Percentiles rank a stretch among this genome's conserved stretches.
Evolutionary conservation across 768 basidiomycete species (phyloP).

Genomic region (Pleurotus tuber-regium): DNA sequence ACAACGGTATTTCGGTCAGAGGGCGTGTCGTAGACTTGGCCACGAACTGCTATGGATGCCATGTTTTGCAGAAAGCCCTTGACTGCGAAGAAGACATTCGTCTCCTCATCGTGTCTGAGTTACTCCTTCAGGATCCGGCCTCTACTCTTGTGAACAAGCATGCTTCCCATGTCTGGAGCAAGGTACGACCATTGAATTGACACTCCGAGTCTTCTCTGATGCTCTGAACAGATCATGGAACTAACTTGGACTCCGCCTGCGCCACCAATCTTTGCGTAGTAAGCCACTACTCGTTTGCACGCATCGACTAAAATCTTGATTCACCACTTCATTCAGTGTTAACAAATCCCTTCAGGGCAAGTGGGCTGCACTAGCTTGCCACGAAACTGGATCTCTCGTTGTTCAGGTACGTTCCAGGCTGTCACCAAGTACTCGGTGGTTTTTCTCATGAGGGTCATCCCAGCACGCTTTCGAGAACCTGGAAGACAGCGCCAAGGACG

Average conservation of each 20-base stretch:
- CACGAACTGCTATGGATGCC: slow-evolving; percentile 87
- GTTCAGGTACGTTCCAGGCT: slow-evolving; percentile 59
- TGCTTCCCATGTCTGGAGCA: slow-evolving; percentile 91
- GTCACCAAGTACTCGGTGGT: neutral
- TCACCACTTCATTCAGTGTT: slow-evolving; percentile 45
- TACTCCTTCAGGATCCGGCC: slow-evolving; percentile 80
- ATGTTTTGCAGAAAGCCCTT: slow-evolving; percentile 85
- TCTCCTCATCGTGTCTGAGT: slow-evolving; percentile 78
- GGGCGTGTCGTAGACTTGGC: slow-evolving; percentile 85
- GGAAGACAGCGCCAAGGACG: slow-evolving; percentile 80
- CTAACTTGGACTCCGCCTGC: slow-evolving; percentile 84
- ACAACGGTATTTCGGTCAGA: slow-evolving; percentile 31
- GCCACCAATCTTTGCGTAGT: slow-evolving; percentile 88
- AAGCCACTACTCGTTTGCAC: slow-evolving; percentile 25
- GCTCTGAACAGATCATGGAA: slow-evolving; percentile 72
- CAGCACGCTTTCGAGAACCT: slow-evolving; percentile 86
- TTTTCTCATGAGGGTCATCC: slow-evolving; percentile 6
- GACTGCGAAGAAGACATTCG: slow-evolving; percentile 90
- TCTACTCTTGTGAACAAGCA: slow-evolving; percentile 89
- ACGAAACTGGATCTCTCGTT: slow-evolving; percentile 87
- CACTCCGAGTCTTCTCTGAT: neutral
- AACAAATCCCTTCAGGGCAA: slow-evolving; percentile 86
- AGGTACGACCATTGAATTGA: slow-evolving; percentile 39
- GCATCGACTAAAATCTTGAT: slow-evolving; percentile 1
- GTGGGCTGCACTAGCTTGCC: slow-evolving; percentile 87